A percentile compares a stretch with the other conserved stretches of the same genome.
phyloP scores from a whole-genome alignment of 371 early-diverging fungal genomes.

The Nematocida homosporus region DNA sequence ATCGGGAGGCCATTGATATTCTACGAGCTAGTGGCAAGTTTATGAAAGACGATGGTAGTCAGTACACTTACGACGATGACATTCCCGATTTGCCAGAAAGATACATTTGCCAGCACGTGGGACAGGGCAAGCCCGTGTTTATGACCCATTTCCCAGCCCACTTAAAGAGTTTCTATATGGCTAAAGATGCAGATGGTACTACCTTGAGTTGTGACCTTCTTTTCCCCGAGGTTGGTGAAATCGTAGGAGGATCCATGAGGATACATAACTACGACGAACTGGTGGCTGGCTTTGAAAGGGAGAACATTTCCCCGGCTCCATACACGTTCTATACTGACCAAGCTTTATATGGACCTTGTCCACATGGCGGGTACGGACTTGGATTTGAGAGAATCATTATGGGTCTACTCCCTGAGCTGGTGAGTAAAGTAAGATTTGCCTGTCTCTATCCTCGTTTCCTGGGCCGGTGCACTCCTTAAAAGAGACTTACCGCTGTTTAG shows the following conservation, averaged over 20 bases:
- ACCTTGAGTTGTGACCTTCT: conserved; percentile 96
- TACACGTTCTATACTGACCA: conserved; percentile 99
- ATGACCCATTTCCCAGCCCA: conserved; percentile 91
- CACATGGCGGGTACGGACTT: conserved; percentile 97
- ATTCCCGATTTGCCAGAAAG: conserved; percentile 98
- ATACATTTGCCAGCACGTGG: conserved; percentile 88
- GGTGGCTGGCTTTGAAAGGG: conserved; percentile 83
- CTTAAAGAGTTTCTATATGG: conserved; percentile 99
- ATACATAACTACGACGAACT: conserved; percentile 81
- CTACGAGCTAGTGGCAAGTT: conserved; percentile 75
- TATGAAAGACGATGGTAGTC: conserved; percentile 79
- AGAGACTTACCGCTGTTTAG: too few species aligned
- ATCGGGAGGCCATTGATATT: conserved; percentile 90
- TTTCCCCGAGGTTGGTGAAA: conserved; percentile 97
- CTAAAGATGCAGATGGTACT: conserved; percentile 74
- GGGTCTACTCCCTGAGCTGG: conserved; percentile 79
- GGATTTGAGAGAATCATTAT: conserved; percentile 97
- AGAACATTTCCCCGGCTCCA: conserved; percentile 86
- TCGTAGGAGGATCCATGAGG: conserved; percentile 98
- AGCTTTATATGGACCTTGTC: conserved; percentile 90
- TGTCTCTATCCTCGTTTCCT: conserved; percentile 85
- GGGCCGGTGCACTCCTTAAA: conserved; percentile 71
- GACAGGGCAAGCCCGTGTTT: conserved; percentile 80
- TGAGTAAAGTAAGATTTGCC: conserved; percentile 76
- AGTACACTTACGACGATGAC: conserved; percentile 93